Evolutionary conservation across 768 basidiomycete genomes (phyloP).

Genomic region (Mycena olivaceomarginata): DNA sequence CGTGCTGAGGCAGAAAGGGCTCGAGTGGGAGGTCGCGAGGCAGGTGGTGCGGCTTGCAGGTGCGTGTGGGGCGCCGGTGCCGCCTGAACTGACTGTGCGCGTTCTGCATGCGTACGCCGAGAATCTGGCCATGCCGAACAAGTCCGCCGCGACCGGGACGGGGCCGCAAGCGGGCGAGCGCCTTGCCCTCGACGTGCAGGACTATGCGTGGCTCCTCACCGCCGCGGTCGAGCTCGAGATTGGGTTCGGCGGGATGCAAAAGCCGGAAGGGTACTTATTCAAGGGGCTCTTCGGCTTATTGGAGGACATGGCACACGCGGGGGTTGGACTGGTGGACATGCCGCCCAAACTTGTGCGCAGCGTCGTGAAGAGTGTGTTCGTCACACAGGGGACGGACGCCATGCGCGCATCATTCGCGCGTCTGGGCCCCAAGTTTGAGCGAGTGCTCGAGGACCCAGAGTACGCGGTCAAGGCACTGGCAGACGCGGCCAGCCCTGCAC

Average conservation of each 20-base stretch:
- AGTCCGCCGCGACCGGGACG: background rate
- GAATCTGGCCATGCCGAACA: background rate
- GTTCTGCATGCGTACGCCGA: slow-evolving; percentile 66
- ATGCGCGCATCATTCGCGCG: slow-evolving; percentile 51
- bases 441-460: slow-evolving; percentile 49
- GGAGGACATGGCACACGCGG: slow-evolving; percentile 58
- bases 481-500: slow-evolving; percentile 20
- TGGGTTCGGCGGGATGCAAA: slow-evolving; percentile 53
- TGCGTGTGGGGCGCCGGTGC: slow-evolving; percentile 56
- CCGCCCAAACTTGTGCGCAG: slow-evolving; percentile 48
- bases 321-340: slow-evolving; percentile 55
- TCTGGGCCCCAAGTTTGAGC: slow-evolving; percentile 56
- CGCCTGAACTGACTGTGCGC: slow-evolving; percentile 57
- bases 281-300: slow-evolving; percentile 65
- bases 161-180: background rate
- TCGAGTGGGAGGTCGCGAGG: slow-evolving; percentile 54
- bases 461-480: slow-evolving; percentile 46
- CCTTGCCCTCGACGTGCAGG: slow-evolving; percentile 49
- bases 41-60: slow-evolving; percentile 58
- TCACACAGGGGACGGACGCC: slow-evolving; percentile 49
- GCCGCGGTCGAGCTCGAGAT: slow-evolving; percentile 62
- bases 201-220: slow-evolving; percentile 69
- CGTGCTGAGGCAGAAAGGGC: background rate
- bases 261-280: slow-evolving; percentile 55
- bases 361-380: slow-evolving; percentile 51